These are phyloP conservation scores for Xerocomellus intermedius DNA, from an alignment of 768 basidiomycete genomes.

Conservation along the genomic window DNA sequence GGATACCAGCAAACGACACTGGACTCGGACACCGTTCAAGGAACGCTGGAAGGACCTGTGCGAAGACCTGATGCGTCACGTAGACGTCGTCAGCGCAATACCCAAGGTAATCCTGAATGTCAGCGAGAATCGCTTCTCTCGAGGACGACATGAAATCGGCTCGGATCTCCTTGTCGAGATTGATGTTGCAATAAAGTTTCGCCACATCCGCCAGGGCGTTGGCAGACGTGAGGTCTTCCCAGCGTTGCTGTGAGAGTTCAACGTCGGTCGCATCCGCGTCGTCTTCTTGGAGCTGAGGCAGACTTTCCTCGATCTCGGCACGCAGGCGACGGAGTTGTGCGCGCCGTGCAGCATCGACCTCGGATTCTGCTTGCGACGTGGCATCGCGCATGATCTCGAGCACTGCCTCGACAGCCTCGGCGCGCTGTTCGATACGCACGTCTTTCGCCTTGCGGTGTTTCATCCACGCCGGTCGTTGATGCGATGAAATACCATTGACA, in stretches of 20 bases:
- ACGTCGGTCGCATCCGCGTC: constrained; percentile 41
- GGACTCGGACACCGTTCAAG: constrained; percentile 84
- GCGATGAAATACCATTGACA: constrained; percentile 89
- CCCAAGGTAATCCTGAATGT: constrained; percentile 68
- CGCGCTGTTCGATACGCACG: constrained; percentile 49
- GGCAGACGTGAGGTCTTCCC: constrained; percentile 91
- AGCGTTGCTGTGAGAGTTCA: constrained; percentile 55
- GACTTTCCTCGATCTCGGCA: constrained; percentile 40
- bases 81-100: constrained; percentile 88
- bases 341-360: constrained; percentile 38
- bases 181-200: constrained; percentile 80
- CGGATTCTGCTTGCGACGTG: constrained; percentile 35
- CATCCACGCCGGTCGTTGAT: constrained; percentile 93
- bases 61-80: constrained; percentile 80
- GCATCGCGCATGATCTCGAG: constrained; percentile 49
- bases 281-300: constrained; percentile 36
- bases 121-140: constrained; percentile 60
- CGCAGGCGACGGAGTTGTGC: constrained; percentile 40
- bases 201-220: constrained; percentile 94
- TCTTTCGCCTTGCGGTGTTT: constrained; percentile 75
- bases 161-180: constrained; percentile 74
- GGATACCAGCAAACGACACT: constrained; percentile 86
- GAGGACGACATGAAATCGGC: constrained; percentile 72
- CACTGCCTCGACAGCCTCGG: constrained; percentile 65
- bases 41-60: constrained; percentile 77